phyloP scores from a whole-genome alignment of 2,329 filamentous ascomycete species.

The Pseudodiploospora longispora region DNA sequence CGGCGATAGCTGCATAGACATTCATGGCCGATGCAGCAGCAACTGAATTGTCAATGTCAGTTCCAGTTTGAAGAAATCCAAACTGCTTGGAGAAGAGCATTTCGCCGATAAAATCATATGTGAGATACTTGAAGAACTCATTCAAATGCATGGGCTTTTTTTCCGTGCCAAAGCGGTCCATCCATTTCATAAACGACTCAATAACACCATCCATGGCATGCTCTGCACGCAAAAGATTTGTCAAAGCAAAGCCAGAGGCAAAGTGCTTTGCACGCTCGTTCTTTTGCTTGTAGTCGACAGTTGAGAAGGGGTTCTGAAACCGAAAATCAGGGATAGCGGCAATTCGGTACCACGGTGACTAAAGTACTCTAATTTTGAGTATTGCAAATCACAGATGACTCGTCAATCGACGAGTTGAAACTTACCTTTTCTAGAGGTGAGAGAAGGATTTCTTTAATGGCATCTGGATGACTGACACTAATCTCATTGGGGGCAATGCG shows the following conservation, averaged over 20 bases:
- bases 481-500: slow-evolving; percentile 4
- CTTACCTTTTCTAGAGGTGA: slow-evolving; percentile 6
- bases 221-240: slow-evolving; percentile 7
- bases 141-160: slow-evolving; percentile 7
- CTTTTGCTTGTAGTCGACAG: slow-evolving; percentile 7
- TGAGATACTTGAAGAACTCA: slow-evolving; percentile 8
- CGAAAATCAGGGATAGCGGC: slow-evolving; percentile 9
- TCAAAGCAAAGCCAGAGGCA: slow-evolving; percentile 6
- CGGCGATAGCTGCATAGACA: slow-evolving; percentile 14
- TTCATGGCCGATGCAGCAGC: slow-evolving; percentile 11
- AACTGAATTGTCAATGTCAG: slow-evolving; percentile 24
- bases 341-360: slow-evolving; percentile 10
- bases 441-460: slow-evolving; percentile 3
- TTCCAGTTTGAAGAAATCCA: slow-evolving; percentile 7
- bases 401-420: no score
- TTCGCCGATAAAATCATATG: slow-evolving; percentile 9
- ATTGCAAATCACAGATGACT: no score
- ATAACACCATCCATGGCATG: slow-evolving; percentile 4
- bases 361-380: no score
- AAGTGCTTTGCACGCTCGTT: slow-evolving; percentile 6
- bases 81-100: slow-evolving; percentile 12
- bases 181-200: slow-evolving; percentile 1
- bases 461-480: slow-evolving; percentile 10
- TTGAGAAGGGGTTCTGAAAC: slow-evolving; percentile 9
- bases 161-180: slow-evolving; percentile 4